Percentiles rank a stretch among this genome's conserved stretches.
phyloP scores from a whole-genome alignment of 768 basidiomycete species.

The Daedaleopsis sinensis region DNA sequence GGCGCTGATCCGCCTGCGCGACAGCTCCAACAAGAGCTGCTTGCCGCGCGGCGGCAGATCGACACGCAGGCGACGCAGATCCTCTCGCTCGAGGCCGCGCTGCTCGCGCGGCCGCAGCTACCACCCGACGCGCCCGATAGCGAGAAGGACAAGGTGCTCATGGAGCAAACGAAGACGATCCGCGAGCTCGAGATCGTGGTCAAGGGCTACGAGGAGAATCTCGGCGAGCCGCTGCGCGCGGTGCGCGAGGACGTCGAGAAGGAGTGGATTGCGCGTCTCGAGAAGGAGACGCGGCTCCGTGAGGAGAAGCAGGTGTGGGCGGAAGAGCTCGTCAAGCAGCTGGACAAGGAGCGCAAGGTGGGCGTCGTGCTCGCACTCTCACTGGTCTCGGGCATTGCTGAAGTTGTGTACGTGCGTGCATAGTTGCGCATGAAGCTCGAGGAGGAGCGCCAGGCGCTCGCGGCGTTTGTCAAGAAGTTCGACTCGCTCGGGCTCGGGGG shows the following conservation, averaged over 20 bases:
- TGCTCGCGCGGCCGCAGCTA: constrained; percentile 69
- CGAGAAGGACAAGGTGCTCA: constrained; percentile 76
- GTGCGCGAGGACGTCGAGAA: constrained; percentile 74
- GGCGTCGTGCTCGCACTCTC: constrained; percentile 14
- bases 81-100: constrained; percentile 77
- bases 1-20: not conserved
- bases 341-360: constrained; percentile 81
- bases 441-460: constrained; percentile 75
- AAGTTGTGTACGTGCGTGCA: no score
- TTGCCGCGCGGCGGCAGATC: constrained; percentile 74
- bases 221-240: constrained; percentile 65
- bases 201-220: constrained; percentile 71
- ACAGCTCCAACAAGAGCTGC: constrained; percentile 87
- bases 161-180: constrained; percentile 74
- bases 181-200: constrained; percentile 77
- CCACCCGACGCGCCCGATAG: constrained; percentile 65
- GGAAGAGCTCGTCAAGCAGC: constrained; percentile 68
- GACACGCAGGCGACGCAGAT: constrained; percentile 85
- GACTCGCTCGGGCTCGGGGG: constrained; percentile 65
- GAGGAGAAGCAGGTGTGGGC: constrained; percentile 78
- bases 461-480: constrained; percentile 82
- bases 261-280: constrained; percentile 67
- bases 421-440: constrained; percentile 67
- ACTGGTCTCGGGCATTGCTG: no score
- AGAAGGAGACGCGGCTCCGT: constrained; percentile 56